Percentiles rank a stretch among this genome's conserved stretches.
phyloP scores from a whole-genome alignment of 2,329 filamentous ascomycete species.

The Fusarium nurragi region DNA sequence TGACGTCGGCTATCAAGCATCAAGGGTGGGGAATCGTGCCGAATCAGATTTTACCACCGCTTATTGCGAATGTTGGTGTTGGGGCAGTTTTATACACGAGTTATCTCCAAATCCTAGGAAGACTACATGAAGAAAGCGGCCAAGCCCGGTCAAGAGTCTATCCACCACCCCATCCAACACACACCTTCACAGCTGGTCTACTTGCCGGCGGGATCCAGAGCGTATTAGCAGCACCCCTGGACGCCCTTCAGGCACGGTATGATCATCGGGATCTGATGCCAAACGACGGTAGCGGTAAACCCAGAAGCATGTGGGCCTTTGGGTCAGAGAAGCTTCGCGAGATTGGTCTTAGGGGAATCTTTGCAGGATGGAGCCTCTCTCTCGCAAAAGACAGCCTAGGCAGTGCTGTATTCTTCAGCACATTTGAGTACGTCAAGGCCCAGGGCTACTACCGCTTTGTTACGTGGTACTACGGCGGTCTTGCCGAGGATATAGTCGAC shows the following conservation, averaged over 20 bases:
- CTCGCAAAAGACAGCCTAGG: constrained; percentile 76
- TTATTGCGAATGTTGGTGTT: constrained; percentile 78
- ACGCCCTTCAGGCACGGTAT: constrained; percentile 79
- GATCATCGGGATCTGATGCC: constrained; percentile 64
- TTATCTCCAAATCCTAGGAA: constrained; percentile 75
- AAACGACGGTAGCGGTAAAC: constrained; percentile 53
- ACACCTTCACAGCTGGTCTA: constrained; percentile 76
- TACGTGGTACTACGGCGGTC: constrained; percentile 72
- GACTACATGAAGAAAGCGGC: constrained; percentile 71
- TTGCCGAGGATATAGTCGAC: constrained; percentile 62
- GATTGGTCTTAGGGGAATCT: constrained; percentile 76
- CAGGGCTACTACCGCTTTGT: constrained; percentile 77
- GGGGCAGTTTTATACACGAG: constrained; percentile 79
- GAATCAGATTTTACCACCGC: constrained; percentile 78
- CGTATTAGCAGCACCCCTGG: constrained; percentile 76
- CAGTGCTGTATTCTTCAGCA: constrained; percentile 76
- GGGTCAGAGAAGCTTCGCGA: constrained; percentile 70
- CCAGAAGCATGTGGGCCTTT: constrained; percentile 78
- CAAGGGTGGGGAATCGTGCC: constrained; percentile 79
- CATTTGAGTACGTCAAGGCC: constrained; percentile 80
- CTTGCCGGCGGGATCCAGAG: constrained; percentile 76
- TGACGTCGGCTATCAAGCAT: constrained; percentile 72
- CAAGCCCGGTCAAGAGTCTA: constrained; percentile 69
- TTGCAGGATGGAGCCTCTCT: constrained; percentile 76
- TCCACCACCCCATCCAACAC: constrained; percentile 69